These are phyloP conservation scores for Quercus parvula DNA, from an alignment of 306 rosid genomes.

Conservation along the genomic window DNA sequence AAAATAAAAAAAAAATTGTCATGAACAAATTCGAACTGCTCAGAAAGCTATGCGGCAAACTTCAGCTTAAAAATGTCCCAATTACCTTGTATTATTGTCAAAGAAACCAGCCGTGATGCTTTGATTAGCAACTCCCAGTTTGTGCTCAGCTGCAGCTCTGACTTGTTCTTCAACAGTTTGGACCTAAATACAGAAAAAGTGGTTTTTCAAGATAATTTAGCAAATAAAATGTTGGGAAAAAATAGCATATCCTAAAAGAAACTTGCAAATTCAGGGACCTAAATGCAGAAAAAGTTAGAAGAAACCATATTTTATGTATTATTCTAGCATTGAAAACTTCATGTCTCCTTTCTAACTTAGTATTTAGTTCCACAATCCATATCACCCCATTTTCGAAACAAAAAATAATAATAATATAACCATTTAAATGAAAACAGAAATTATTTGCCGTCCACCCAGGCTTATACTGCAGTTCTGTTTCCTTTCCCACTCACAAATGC, in stretches of 20 bases:
- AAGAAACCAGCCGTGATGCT: slow-evolving; percentile 99
- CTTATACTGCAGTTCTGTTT: no score
- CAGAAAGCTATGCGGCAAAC: slow-evolving; percentile 12
- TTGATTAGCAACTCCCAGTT: slow-evolving; percentile 98
- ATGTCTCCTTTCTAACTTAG: no score
- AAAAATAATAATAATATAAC: not conserved
- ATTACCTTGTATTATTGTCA: slow-evolving; percentile 96
- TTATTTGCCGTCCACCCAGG: not conserved
- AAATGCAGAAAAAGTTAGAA: not conserved
- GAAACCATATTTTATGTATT: not conserved
- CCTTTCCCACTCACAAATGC: no score
- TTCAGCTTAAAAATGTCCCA: slow-evolving; percentile 11
- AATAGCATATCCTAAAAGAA: not conserved
- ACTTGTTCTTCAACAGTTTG: slow-evolving; percentile 99
- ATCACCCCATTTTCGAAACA: not conserved
- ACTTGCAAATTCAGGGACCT: not conserved
- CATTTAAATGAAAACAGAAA: not conserved
- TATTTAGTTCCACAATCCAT: not conserved
- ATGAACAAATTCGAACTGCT: slow-evolving; percentile 18
- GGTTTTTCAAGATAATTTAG: slow-evolving; percentile 15
- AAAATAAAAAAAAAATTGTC: slow-evolving; percentile 12
- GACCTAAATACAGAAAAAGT: slow-evolving; percentile 51
- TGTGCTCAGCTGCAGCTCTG: slow-evolving; percentile 99
- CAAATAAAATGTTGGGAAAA: slow-evolving; percentile 1
- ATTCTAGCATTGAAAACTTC: not conserved